phyloP scores from a whole-genome alignment of 331 rosid genomes.

The Malus hybrid region DNA sequence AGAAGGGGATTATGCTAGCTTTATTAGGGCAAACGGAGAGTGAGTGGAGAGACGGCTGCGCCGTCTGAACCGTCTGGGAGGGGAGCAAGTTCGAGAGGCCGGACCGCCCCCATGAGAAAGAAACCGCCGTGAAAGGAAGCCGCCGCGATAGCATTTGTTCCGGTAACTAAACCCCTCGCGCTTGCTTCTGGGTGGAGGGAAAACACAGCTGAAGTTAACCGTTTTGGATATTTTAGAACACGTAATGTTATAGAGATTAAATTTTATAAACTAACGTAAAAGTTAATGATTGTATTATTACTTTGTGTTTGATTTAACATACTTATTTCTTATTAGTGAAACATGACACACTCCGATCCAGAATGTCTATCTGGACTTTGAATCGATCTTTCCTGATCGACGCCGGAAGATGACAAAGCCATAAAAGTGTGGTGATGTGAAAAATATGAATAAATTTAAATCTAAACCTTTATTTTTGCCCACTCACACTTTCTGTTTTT shows the following conservation, averaged over 20 bases:
- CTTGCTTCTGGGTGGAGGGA: not conserved
- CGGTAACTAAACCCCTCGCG: not conserved
- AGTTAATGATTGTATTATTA: too few relatives aligned
- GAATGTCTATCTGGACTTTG: too few relatives aligned
- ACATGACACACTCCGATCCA: fast-evolving
- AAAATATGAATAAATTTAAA: too few relatives aligned
- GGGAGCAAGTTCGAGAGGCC: not conserved
- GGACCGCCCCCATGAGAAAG: constrained; percentile 22
- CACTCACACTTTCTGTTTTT: too few relatives aligned
- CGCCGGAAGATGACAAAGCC: too few relatives aligned
- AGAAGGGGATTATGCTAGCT: constrained; percentile 17
- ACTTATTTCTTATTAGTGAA: too few relatives aligned
- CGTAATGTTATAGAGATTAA: fast-evolving
- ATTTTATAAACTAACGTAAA: too few relatives aligned
- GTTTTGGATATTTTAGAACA: not conserved
- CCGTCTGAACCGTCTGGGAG: not conserved
- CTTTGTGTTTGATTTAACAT: too few relatives aligned
- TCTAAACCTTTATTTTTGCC: too few relatives aligned
- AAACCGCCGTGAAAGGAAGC: constrained; percentile 44
- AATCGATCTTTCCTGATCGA: fast-evolving
- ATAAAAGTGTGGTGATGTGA: too few relatives aligned
- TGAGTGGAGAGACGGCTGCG: constrained; percentile 10
- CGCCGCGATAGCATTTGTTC: constrained; percentile 47
- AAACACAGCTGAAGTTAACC: not conserved
- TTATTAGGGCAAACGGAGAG: constrained; percentile 13